Base-by-base conservation (phyloP, 495 filamentous ascomycete genomes). In the Xylaria longipes region DNA sequence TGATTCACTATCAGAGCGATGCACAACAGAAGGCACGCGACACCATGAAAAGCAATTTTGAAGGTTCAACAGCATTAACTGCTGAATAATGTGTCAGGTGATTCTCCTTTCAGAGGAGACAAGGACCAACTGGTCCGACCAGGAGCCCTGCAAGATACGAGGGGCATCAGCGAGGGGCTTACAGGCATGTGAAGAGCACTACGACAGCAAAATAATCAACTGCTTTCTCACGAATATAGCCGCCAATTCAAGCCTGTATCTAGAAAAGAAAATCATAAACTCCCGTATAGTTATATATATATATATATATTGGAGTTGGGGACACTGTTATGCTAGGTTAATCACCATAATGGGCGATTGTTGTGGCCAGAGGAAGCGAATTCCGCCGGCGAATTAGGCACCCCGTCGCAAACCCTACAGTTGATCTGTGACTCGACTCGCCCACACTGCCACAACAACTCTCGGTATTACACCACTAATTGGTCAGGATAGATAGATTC, bases 81-180 rank as follows among this genome's bases (percentile, higher is more conserved):
- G 5, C 39, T 31, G 22, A 64, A 64, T n/a, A 43, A 52, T 50
- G 43, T n/a, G 63, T 43, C 63, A 66, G 63, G 31, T 52, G 63
- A 52, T 25, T 52, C 15, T 15, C 31, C 45, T 29, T 1, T 48
- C 62, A 35, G 29, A 20, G 58, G n/a, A 48, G 45, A 50, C 45
- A 50, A 66, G 63, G 46, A 12, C 63, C 63, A 45, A 45, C 20
- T 12, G 63, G 14, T 33, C 61, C 41, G 9, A 31, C 60, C 37
- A 37, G 60, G 37, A 63, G 60, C 60, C 54, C 54, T 63, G 60
- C 37, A 25, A 5, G 17, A 8, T 62, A 41, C 57, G 57, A 60
- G 57, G 46, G 46, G 46, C 14, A 50, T 9, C 22, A 43, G 37
- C 60, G 11, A 43, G 15, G 35, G 31, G 37, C 27, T 62, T 5